Conservation (phyloP, 164 flowering plant species). For the Vitis rotundifolia region DNA sequence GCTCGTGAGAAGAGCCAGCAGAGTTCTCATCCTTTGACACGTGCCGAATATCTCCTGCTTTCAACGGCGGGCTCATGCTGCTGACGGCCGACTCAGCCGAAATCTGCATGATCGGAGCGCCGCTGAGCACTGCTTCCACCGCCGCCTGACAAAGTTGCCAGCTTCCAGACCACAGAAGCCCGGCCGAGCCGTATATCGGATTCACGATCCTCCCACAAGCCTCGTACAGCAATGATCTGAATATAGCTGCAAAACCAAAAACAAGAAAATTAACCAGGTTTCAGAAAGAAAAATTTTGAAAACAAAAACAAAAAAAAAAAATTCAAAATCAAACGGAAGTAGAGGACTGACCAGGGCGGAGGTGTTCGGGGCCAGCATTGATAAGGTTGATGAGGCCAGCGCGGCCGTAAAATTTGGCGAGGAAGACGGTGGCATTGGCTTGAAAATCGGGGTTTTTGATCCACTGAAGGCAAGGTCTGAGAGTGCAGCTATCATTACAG, state of each 20-base stretch:
- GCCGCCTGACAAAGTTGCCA: conserved; percentile 49
- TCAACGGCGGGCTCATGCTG: conserved; percentile 28
- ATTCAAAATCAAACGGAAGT: neutral
- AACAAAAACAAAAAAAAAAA: neutral
- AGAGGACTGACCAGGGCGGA: conserved; percentile 25
- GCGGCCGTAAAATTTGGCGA: conserved; percentile 39
- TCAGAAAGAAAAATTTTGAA: neutral
- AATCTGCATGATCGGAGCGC: conserved; percentile 20
- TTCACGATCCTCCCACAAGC: conserved; percentile 59
- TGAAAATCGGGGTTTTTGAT: conserved; percentile 29
- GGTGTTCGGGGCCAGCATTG: conserved; percentile 28
- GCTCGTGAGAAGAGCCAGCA: conserved; percentile 7
- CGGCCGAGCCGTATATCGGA: conserved; percentile 49
- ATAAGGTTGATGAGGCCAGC: conserved; percentile 40
- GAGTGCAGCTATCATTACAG: conserved; percentile 25
- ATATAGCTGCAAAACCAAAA: conserved; percentile 29
- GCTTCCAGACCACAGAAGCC: conserved; percentile 39
- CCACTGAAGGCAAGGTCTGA: conserved; percentile 36
- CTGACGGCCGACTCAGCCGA: conserved; percentile 11
- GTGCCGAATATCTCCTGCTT: conserved; percentile 49
- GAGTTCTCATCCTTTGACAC: conserved; percentile 26
- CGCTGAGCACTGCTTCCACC: conserved; percentile 38
- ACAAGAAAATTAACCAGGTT: neutral
- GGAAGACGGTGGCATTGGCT: conserved; percentile 40
- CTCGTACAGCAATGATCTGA: conserved; percentile 47